A percentile compares a stretch with the other conserved stretches of the same genome.
phyloP scores from a whole-genome alignment of 2,329 filamentous ascomycete species.

The Fusarium cyanostomum region DNA sequence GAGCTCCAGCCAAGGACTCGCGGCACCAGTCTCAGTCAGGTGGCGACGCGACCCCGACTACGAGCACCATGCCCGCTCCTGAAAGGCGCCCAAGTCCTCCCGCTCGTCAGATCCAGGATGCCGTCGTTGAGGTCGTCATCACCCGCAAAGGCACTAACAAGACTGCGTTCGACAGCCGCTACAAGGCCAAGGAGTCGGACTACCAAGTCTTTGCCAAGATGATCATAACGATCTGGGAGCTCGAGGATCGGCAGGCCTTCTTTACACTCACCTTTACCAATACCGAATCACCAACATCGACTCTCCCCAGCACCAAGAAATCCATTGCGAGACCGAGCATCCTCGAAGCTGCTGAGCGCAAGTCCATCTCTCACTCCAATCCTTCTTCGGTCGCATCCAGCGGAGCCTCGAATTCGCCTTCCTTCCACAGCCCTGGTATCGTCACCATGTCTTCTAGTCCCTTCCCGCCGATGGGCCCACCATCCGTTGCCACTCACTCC shows the following conservation, averaged over 20 bases:
- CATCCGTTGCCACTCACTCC: slow-evolving; percentile 62
- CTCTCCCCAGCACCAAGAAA: slow-evolving; percentile 48
- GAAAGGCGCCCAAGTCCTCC: slow-evolving; percentile 44
- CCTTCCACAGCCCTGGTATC: slow-evolving; percentile 61
- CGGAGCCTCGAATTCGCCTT: slow-evolving; percentile 58
- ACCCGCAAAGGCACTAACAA: slow-evolving; percentile 58
- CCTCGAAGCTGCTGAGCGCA: slow-evolving; percentile 58
- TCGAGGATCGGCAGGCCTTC: slow-evolving; percentile 72
- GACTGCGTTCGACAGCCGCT: slow-evolving; percentile 48
- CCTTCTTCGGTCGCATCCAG: slow-evolving; percentile 59
- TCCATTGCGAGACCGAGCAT: slow-evolving; percentile 51
- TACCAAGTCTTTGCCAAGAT: slow-evolving; percentile 71
- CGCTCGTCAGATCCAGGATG: slow-evolving; percentile 60
- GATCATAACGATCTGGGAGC: slow-evolving; percentile 79
- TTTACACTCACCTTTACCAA: slow-evolving; percentile 81
- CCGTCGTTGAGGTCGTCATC: slow-evolving; percentile 74
- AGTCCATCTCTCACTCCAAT: slow-evolving; percentile 55
- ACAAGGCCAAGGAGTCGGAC: slow-evolving; percentile 50
- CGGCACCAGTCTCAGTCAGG: slow-evolving; percentile 30
- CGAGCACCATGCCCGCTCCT: slow-evolving; percentile 40
- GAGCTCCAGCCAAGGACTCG: slow-evolving; percentile 37
- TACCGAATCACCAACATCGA: slow-evolving; percentile 54
- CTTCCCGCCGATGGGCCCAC: slow-evolving; percentile 75
- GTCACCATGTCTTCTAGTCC: slow-evolving; percentile 64
- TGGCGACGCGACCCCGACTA: slow-evolving; percentile 53